Conservation (phyloP, 768 basidiomycete species). For the Dacryopinax spathularia region DNA sequence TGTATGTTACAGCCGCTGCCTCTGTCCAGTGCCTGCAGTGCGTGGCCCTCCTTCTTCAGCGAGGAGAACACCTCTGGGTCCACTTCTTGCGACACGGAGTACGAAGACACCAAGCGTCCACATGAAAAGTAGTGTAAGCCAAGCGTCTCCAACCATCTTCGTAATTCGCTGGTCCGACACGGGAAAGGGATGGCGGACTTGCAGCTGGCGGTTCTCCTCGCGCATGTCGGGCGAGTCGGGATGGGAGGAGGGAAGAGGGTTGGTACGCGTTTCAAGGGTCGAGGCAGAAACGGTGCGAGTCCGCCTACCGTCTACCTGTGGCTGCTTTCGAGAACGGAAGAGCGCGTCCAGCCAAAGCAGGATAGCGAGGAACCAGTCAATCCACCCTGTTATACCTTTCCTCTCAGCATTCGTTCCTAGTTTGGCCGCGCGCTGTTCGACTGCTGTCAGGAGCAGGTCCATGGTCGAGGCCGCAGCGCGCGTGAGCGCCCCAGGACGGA, state of each 20-base stretch:
- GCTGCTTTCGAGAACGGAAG: background rate
- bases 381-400: background rate
- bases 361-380: background rate
- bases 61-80: background rate
- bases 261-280: background rate
- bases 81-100: background rate
- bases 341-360: background rate
- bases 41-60: background rate
- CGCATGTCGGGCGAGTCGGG: background rate
- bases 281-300: background rate
- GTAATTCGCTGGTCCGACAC: background rate
- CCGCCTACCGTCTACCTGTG: background rate
- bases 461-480: background rate
- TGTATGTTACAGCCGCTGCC: background rate
- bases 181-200: background rate
- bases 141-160: background rate
- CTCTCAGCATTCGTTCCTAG: background rate
- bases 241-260: background rate
- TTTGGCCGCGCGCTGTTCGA: background rate
- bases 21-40: background rate
- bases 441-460: background rate
- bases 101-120: background rate
- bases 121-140: background rate
- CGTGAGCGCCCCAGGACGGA: background rate
- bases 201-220: background rate